phyloP scores from a whole-genome alignment of 2,329 filamentous ascomycete genomes.

The Curvularia sp. region DNA sequence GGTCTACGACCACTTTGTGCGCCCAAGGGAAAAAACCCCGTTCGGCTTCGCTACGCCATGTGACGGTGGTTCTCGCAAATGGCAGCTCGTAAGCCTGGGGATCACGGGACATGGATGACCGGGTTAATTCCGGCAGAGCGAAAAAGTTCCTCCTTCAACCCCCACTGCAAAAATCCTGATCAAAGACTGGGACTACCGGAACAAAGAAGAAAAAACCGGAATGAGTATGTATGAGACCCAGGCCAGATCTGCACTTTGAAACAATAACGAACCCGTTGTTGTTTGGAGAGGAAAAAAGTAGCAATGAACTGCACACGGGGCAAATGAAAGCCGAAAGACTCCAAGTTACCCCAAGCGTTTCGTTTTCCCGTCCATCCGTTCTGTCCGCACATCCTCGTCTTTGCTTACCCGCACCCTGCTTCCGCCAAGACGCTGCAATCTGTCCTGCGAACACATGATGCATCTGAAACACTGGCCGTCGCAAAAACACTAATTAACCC shows the following conservation, averaged over 20 bases:
- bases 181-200: neutral
- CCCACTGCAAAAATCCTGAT: neutral
- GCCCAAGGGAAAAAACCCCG: neutral
- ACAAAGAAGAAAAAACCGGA: neutral
- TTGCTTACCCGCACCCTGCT: too few relatives aligned
- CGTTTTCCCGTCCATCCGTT: neutral
- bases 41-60: neutral
- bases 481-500: neutral
- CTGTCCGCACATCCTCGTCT: neutral
- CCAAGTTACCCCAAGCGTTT: neutral
- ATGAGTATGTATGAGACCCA: neutral
- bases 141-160: neutral
- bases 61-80: neutral
- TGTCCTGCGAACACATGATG: slow-evolving; percentile 18
- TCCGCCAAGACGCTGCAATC: slow-evolving; percentile 6
- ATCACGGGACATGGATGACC: neutral
- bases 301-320: neutral
- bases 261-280: neutral
- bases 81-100: neutral
- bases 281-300: neutral
- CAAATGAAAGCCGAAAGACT: neutral
- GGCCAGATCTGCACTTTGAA: slow-evolving; percentile 8
- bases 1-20: neutral
- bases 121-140: slow-evolving; percentile 8
- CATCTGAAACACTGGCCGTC: slow-evolving; percentile 12